A percentile compares a stretch with the other conserved stretches of the same genome.
These are phyloP conservation scores for Colletotrichum limetticola DNA, from an alignment of 2,329 filamentous ascomycete genomes.

Conservation along the genomic window DNA sequence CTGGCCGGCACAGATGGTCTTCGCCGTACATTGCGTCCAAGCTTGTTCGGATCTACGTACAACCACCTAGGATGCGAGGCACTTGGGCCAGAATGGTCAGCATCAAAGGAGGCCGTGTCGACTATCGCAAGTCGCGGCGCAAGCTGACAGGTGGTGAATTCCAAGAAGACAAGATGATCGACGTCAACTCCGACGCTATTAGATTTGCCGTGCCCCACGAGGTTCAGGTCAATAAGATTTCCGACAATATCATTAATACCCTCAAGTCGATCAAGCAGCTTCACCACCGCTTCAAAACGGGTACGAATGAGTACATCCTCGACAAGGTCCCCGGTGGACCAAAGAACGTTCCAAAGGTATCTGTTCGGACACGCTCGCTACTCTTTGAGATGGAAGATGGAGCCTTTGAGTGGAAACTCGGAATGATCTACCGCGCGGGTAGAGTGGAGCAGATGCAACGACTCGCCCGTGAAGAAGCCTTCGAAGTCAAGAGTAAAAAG, in stretches of 20 bases:
- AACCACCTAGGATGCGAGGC: slow-evolving; percentile 82
- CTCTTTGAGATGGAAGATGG: slow-evolving; percentile 96
- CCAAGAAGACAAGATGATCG: slow-evolving; percentile 82
- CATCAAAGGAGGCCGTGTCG: slow-evolving; percentile 82
- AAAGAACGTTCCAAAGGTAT: slow-evolving; percentile 87
- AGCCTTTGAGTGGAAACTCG: slow-evolving; percentile 96
- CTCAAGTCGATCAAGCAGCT: slow-evolving; percentile 89
- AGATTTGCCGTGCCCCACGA: slow-evolving; percentile 91
- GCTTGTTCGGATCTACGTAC: slow-evolving; percentile 85
- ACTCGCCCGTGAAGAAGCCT: slow-evolving; percentile 89
- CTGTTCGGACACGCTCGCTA: slow-evolving; percentile 82
- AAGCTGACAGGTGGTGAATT: slow-evolving; percentile 69
- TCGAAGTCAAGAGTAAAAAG: slow-evolving; percentile 86
- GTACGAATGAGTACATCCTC: slow-evolving; percentile 87
- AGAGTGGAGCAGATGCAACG: slow-evolving; percentile 90
- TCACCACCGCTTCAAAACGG: slow-evolving; percentile 91
- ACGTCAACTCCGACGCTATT: slow-evolving; percentile 86
- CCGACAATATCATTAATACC: slow-evolving; percentile 93
- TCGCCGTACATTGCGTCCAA: slow-evolving; percentile 82
- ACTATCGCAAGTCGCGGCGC: slow-evolving; percentile 80
- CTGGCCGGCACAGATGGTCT: slow-evolving; percentile 88
- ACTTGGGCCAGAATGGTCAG: slow-evolving; percentile 90
- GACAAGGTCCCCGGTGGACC: slow-evolving; percentile 87
- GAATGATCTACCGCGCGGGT: slow-evolving; percentile 91
- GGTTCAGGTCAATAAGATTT: slow-evolving; percentile 86